Conservation (phyloP, 2,329 filamentous ascomycete species). For the Aspergillus aculeatinus region DNA sequence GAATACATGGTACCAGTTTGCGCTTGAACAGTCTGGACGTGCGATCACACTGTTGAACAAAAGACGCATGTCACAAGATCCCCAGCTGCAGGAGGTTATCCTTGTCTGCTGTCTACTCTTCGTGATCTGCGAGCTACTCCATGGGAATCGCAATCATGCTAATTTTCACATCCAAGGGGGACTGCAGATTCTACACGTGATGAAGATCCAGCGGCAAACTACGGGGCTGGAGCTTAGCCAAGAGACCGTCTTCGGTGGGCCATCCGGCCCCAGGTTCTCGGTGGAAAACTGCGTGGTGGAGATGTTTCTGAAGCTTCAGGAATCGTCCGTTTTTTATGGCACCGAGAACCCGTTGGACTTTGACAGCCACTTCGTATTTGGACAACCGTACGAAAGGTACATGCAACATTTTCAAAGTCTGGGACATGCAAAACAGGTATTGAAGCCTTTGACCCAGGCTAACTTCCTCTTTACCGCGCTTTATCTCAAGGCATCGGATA, state of each 20-base stretch:
- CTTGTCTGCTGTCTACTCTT: slow-evolving; percentile 3
- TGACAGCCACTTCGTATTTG: background rate
- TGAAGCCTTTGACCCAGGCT: background rate
- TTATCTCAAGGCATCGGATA: background rate
- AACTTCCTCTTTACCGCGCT: background rate
- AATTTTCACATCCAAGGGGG: background rate
- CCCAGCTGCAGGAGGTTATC: background rate
- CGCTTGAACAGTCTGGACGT: background rate
- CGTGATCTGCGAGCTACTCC: background rate
- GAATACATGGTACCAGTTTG: background rate
- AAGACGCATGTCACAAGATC: slow-evolving; percentile 1
- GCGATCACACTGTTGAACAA: background rate
- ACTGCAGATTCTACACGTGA: background rate
- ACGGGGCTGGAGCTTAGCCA: background rate
- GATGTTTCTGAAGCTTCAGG: background rate
- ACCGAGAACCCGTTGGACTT: background rate
- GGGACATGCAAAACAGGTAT: background rate
- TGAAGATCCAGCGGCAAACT: background rate
- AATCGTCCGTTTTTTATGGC: background rate
- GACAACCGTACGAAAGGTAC: background rate
- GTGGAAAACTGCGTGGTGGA: slow-evolving; percentile 1
- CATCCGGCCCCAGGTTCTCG: too few species aligned
- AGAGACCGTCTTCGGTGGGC: too few species aligned
- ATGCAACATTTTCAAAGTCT: background rate
- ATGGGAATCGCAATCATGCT: background rate